Conservation (phyloP, 108 stramenopile genomes). For the Conticribra weissflogii region DNA sequence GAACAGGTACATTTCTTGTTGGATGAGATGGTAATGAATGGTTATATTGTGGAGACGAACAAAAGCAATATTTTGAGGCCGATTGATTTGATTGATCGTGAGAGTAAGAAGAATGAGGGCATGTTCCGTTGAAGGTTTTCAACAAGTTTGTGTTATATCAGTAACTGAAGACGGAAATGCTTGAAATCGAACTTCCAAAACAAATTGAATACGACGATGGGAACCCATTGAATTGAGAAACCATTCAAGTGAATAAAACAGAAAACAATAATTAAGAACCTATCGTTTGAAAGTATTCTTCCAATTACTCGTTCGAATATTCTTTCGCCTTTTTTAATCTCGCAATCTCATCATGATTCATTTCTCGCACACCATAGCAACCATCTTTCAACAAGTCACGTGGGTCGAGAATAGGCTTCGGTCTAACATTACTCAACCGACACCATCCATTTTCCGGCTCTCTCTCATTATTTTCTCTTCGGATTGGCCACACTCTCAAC, state of each 20-base stretch:
- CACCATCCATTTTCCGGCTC: neutral
- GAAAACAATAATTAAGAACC: too few relatives aligned
- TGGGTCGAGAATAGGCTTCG: neutral
- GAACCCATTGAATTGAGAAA: too few relatives aligned
- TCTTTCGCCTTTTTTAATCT: neutral
- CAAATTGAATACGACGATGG: too few relatives aligned
- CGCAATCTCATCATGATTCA: neutral
- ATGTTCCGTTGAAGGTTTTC: constrained; percentile 91
- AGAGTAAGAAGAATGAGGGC: constrained; percentile 81
- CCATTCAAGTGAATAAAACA: too few relatives aligned
- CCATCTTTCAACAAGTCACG: neutral
- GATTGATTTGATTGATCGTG: constrained; percentile 89
- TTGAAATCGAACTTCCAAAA: too few relatives aligned
- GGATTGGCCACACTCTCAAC: constrained; percentile 76
- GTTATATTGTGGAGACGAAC: constrained; percentile 91
- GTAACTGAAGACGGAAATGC: too few relatives aligned
- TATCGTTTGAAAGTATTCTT: too few relatives aligned
- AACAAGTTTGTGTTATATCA: too few relatives aligned
- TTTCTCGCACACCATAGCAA: neutral
- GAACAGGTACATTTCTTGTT: constrained; percentile 96
- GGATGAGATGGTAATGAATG: constrained; percentile 97
- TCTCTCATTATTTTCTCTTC: neutral
- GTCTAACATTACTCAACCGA: neutral
- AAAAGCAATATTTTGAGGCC: constrained; percentile 89
- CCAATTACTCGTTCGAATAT: neutral